Percentiles rank a stretch among this genome's conserved stretches.
Evolutionary conservation across 495 filamentous ascomycete genomes (phyloP).

Genomic region (Hypoxylon fuscum): DNA sequence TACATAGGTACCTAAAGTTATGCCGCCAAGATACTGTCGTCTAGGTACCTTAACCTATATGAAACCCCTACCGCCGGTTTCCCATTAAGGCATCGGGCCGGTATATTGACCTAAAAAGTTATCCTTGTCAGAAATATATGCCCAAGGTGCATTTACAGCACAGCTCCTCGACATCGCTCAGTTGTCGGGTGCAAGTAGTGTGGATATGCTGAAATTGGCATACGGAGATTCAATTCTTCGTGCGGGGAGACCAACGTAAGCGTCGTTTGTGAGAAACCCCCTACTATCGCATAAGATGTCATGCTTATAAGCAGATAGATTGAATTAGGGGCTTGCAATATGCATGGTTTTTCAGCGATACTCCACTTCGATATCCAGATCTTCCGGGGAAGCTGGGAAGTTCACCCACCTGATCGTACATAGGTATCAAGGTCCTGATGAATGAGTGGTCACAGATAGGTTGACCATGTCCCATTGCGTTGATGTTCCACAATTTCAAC

Average conservation of each 20-base stretch:
- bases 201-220: slow-evolving; percentile 5
- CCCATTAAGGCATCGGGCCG: not conserved
- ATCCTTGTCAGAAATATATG: not conserved
- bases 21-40: slow-evolving; percentile 2
- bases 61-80: slow-evolving; percentile 1
- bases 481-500: slow-evolving; percentile 42
- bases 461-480: slow-evolving; percentile 35
- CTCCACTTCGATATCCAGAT: slow-evolving; percentile 21
- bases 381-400: slow-evolving; percentile 1
- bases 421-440: slow-evolving; percentile 10
- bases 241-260: slow-evolving; percentile 27
- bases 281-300: not conserved
- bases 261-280: not conserved
- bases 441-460: slow-evolving; percentile 29
- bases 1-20: too few species aligned
- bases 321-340: not conserved
- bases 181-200: not conserved
- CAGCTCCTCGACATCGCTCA: not conserved
- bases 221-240: slow-evolving; percentile 35
- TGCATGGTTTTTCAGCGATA: slow-evolving; percentile 27
- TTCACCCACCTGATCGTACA: slow-evolving; percentile 13
- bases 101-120: not conserved
- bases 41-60: too few species aligned
- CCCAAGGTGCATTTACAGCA: not conserved
- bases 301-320: not conserved